Conservation (phyloP, 208 protist genomes). For the Paratrypanosoma confusum region DNA sequence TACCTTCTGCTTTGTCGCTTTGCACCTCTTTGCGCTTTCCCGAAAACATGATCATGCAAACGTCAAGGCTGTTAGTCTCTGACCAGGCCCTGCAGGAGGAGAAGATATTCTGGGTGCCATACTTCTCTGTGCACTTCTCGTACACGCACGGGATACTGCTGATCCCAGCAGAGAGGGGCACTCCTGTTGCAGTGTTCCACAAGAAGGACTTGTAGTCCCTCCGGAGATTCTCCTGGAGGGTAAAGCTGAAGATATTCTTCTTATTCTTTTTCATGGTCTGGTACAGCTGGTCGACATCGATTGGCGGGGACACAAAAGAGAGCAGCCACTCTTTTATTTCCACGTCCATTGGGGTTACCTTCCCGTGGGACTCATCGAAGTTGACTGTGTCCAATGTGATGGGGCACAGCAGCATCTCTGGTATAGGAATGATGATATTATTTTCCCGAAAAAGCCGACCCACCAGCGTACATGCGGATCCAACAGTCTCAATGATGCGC, state of each 20-base stretch:
- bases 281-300: constrained; percentile 19
- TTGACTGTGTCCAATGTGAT: constrained; percentile 81
- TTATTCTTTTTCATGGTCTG: constrained; percentile 55
- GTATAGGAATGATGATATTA: constrained; percentile 26
- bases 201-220: constrained; percentile 75
- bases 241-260: constrained; percentile 59
- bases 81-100: constrained; percentile 22
- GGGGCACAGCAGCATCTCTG: constrained; percentile 46
- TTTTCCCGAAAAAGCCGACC: constrained; percentile 34
- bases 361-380: constrained; percentile 62
- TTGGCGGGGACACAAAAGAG: constrained; percentile 1
- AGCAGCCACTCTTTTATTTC: constrained; percentile 34
- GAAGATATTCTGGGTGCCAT: constrained; percentile 15
- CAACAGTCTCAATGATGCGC: constrained; percentile 38
- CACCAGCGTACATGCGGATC: constrained; percentile 75
- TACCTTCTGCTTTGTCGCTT: no score
- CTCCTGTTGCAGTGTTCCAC: constrained; percentile 2
- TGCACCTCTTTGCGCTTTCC: constrained; percentile 33
- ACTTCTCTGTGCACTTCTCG: constrained; percentile 24
- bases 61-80: no score
- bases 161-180: constrained; percentile 32
- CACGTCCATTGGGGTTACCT: constrained; percentile 61
- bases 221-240: constrained; percentile 49
- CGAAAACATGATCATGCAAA: constrained; percentile 49
- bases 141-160: constrained; percentile 68